phyloP scores from a whole-genome alignment of 2,329 filamentous ascomycete species.

The Teratosphaeria viscida region DNA sequence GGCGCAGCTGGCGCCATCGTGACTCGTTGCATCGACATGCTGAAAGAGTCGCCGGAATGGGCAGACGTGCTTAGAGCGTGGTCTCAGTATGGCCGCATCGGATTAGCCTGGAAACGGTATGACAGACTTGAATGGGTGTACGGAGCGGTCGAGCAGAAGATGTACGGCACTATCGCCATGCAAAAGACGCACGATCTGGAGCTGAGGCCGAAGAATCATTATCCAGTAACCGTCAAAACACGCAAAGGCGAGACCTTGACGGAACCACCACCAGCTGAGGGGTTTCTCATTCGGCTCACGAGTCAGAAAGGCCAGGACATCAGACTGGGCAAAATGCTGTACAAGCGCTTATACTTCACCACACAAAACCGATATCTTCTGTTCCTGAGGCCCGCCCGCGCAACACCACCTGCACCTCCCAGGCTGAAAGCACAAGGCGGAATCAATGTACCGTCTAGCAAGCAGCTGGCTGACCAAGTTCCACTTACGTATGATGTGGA shows the following conservation, averaged over 20 bases:
- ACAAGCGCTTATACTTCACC: constrained; percentile 56
- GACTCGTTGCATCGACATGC: constrained; percentile 47
- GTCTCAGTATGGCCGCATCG: constrained; percentile 48
- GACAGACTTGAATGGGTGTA: constrained; percentile 60
- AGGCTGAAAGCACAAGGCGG: constrained; percentile 36
- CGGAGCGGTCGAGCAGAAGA: constrained; percentile 54
- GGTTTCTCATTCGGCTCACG: constrained; percentile 55
- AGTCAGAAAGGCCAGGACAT: constrained; percentile 51
- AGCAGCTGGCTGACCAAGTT: constrained; percentile 45
- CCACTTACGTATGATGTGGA: constrained; percentile 52
- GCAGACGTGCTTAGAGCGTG: constrained; percentile 48
- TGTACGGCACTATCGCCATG: constrained; percentile 62
- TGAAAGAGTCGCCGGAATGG: constrained; percentile 49
- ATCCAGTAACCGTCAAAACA: constrained; percentile 42
- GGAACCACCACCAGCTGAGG: constrained; percentile 54
- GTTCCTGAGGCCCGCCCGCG: constrained; percentile 51
- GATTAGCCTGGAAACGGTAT: constrained; percentile 59
- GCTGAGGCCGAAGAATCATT: constrained; percentile 54
- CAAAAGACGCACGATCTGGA: constrained; percentile 56
- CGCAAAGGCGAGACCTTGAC: constrained; percentile 36
- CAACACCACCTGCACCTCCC: constrained; percentile 47
- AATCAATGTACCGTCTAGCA: constrained; percentile 41
- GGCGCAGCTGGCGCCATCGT: constrained; percentile 48
- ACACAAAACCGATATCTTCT: constrained; percentile 53
- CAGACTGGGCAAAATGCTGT: constrained; percentile 50